Conservation (phyloP, 352 stramenopile genomes). For the Elongisporangium senticosum region DNA sequence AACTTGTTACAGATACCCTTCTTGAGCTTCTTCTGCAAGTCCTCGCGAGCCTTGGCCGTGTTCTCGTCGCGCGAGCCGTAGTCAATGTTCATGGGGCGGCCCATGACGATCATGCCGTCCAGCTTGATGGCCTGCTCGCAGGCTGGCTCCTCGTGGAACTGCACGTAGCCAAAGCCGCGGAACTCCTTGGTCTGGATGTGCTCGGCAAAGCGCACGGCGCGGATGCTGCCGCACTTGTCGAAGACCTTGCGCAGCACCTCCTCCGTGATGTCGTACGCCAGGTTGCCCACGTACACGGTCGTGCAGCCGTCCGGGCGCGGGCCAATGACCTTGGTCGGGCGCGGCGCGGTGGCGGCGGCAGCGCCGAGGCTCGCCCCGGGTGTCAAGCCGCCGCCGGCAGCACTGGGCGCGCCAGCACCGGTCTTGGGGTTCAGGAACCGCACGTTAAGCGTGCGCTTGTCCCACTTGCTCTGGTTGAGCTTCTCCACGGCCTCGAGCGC, state of each 20-base stretch:
- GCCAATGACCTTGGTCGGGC: slow-evolving; percentile 46
- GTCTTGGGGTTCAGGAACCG: slow-evolving; percentile 77
- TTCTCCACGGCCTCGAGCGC: slow-evolving; percentile 72
- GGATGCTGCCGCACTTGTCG: slow-evolving; percentile 66
- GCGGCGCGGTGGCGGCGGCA: slow-evolving; percentile 1
- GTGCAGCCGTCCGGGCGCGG: slow-evolving; percentile 81
- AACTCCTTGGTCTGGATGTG: slow-evolving; percentile 86
- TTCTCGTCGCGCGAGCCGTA: slow-evolving; percentile 68
- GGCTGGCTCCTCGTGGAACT: slow-evolving; percentile 89
- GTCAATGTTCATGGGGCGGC: slow-evolving; percentile 77
- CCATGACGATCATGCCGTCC: slow-evolving; percentile 81
- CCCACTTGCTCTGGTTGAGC: slow-evolving; percentile 80
- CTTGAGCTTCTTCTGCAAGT: slow-evolving; percentile 70
- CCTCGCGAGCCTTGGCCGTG: slow-evolving; percentile 60
- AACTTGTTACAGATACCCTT: slow-evolving; percentile 75
- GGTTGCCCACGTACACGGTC: slow-evolving; percentile 94
- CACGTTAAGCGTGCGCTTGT: slow-evolving; percentile 75
- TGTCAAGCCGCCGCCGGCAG: background rate
- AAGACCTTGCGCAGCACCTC: slow-evolving; percentile 84
- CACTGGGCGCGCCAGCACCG: slow-evolving; percentile 1
- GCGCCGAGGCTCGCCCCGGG: background rate
- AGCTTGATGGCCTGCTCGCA: slow-evolving; percentile 82
- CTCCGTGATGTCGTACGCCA: slow-evolving; percentile 93
- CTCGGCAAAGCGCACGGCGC: slow-evolving; percentile 77
- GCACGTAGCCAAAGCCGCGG: slow-evolving; percentile 85